Evolutionary conservation across 2,329 filamentous ascomycete genomes (phyloP), one percentile per base, ranked within the genome.

Genomic region (Colletotrichum incanum): DNA sequence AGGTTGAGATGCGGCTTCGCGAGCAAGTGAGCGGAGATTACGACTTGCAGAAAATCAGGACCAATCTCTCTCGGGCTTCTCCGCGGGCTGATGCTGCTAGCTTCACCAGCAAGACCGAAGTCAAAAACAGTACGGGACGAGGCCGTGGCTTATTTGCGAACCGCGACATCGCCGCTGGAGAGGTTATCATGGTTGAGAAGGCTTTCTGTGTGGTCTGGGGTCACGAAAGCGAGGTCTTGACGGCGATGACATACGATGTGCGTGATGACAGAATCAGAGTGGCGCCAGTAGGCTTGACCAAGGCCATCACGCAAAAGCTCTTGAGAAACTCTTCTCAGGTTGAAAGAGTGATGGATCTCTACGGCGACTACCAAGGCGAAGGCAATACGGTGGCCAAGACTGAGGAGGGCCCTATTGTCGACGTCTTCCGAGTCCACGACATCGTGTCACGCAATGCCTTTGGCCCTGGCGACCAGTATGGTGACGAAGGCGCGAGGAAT

Each of bases 61-160:
- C 66, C 23, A 74, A 63, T 12, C 55, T 83, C 1, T 74, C 78
- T 0, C 77, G 71, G n/a, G 50, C 66, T 0, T 78, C 79, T 11
- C 79, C 81, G 1, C 74, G 80, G 0, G 74, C 77, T 0, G 80
- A 83, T 20, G 72, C 73, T 1, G 81, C 80, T 2, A 78, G 75
- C 7, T 82, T 79, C 34, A 37, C 73, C 2, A 67, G 74, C 1
- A 26, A 76, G 20, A 82, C 78, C 0, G 75, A 76, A n/a, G 66
- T 82, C 20, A 76, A 74, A 31, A 37, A 74, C 0, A 81, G 77
- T 26, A 67, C 67, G 0, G 76, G 76, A 5, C 66, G 77, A 20
- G 83, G 83, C 1, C 77, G 80, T 0, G 83, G 83, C 1, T 72
- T 85, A 0, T 85, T 85, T 52, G 79, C 82, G 1, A 79, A 75